Base-by-base conservation (phyloP, 2,329 filamentous ascomycete species). In the Neonectria hederae region DNA sequence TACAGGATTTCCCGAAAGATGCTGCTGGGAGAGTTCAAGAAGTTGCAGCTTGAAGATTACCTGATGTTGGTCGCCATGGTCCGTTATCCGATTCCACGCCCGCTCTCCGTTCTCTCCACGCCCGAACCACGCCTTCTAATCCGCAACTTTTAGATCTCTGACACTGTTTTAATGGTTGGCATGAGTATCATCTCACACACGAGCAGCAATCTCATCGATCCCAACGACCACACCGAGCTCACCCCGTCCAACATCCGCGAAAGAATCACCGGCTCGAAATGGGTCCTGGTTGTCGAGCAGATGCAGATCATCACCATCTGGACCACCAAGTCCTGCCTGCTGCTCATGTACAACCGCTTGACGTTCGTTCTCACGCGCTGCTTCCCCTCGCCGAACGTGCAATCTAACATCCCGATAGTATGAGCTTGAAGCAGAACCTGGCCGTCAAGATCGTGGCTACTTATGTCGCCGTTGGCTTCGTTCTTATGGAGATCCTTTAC, bases 201-300 rank as follows among this genome's bases (percentile, higher is more conserved):
- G n/a, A 84, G 83, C 14, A 89, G 84, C 45, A 90, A 90, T 70
- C 79, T 90, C 19, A 87, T 90, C 76, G 79, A 84, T 19, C 81
- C 83, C 0, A 76, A 81, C 17, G 79, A 87, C 28, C 74, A 77
- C 0, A 70, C 75, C 0, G 65, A 73, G 4, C 76, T 89, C 52
- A 87, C 86, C 0, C 78, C 82, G 0, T 65, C 77, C 0, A 80
- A 79, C 38, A 80, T 83, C 51, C 69, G 66, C 4, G 76, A 80
- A 32, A 79, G 86, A 53, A 73, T 79, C 0, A 77, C 75, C 40
- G 88, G 88, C 11, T 89, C 86, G 49, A 90, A 90, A 80, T 84
- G 87, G 79, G 87, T 89, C 1, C 79, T 89, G 40, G 83, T 89
- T 9, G 84, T 86, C 3, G 88, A 90, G 68, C 82, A 89, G 75